A percentile compares a stretch with the other conserved stretches of the same genome.
These are phyloP conservation scores for Pythium periplocum DNA, from an alignment of 352 stramenopile species.

Conservation along the genomic window DNA sequence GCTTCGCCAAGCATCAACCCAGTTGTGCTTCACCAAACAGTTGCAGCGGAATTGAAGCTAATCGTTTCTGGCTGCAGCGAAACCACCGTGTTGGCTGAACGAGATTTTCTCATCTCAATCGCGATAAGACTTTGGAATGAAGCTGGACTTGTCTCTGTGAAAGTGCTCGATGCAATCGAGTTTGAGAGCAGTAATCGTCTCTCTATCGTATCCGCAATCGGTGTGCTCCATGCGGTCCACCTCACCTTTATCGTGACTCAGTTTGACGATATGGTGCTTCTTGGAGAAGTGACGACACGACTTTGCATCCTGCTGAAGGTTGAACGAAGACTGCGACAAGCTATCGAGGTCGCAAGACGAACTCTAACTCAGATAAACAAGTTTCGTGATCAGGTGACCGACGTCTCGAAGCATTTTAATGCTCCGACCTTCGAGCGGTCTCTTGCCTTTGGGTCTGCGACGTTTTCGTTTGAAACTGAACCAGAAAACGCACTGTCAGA, in stretches of 20 bases:
- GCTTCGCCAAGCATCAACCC: too few relatives aligned
- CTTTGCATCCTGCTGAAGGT: slow-evolving; percentile 31
- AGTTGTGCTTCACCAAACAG: too few relatives aligned
- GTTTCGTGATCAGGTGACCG: slow-evolving; percentile 32
- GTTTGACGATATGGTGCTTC: slow-evolving; percentile 50
- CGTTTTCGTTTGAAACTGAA: slow-evolving; percentile 29
- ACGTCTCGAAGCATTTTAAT: slow-evolving; percentile 29
- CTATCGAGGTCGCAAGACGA: slow-evolving; percentile 28
- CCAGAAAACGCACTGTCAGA: slow-evolving; percentile 9
- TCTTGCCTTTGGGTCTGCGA: slow-evolving; percentile 13
- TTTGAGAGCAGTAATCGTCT: neutral
- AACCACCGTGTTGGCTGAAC: neutral
- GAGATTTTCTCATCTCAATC: neutral
- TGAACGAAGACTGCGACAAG: slow-evolving; percentile 22
- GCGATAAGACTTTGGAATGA: neutral
- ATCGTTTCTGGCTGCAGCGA: too few relatives aligned
- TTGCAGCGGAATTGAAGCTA: too few relatives aligned
- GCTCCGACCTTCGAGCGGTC: neutral
- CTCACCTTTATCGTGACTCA: slow-evolving; percentile 27
- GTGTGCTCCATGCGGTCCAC: slow-evolving; percentile 36
- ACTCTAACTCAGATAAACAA: slow-evolving; percentile 31
- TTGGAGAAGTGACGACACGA: slow-evolving; percentile 35
- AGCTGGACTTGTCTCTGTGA: neutral
- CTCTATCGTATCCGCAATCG: neutral
- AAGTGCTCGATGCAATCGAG: neutral